Evolutionary conservation across 768 basidiomycete species (phyloP), one percentile per base, ranked within the genome.

Genomic region (Phaeolepiota aurea): DNA sequence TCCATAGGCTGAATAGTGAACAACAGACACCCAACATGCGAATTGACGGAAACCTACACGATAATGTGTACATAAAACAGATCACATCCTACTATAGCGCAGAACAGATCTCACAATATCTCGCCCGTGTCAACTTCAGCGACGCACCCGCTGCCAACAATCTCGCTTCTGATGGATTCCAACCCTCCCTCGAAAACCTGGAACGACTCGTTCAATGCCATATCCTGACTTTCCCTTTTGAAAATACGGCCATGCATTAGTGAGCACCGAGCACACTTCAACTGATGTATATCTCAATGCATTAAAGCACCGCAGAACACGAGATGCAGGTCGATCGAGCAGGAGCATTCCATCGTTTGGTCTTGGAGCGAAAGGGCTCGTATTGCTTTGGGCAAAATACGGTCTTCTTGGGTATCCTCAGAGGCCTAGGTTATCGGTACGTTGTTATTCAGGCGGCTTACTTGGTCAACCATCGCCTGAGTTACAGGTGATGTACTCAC

Each of bases 221-320:
- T 32, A 35, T 64, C 3, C 32, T 59, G n/a, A 47, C 61, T 3
- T 63, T 64, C 32, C 62, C 63, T 2, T 67, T 58, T 39, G 64
- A 67, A 42, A 65, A 63, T 32, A 63, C 58, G 0, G 49, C 50
- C 4, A 63, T 66, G 58, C 65, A 65, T 37, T 65, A 64, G 65
- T 65, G 43, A 42, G 63, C 49, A 12, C 5, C 15, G n/a, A 15
- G n/a, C 1, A 18, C 12, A n/a, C 4, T 14, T 11, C 5, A 13
- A 34, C 5, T 14, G 11, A 20, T 16, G 18, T n/a, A 12, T 33
- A 16, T 35, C 18, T 22, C 7, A 5, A 30, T 20, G 22, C 18
- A 20, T 18, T 19, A 32, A 11, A 22, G 23, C 25, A 61, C 56
- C 18, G 46, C 55, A n/a, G 45, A 53, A 16, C 58, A 57, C 38